phyloP scores from a whole-genome alignment of 75 land plant genomes.

The Gnetum montanum region DNA sequence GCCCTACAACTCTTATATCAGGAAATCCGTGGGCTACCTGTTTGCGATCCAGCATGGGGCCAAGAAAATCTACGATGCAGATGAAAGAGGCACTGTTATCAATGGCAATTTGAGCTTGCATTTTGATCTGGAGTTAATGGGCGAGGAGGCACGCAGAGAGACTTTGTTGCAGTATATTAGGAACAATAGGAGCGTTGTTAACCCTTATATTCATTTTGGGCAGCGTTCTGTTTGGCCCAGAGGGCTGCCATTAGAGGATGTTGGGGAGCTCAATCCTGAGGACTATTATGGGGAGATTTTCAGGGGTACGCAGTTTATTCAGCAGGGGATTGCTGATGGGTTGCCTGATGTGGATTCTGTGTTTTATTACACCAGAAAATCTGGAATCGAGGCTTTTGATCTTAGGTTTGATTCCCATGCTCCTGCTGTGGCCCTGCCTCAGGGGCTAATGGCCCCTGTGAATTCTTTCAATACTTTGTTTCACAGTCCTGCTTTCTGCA shows the following conservation, averaged over 20 bases:
- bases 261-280: conserved; percentile 58
- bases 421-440: conserved; percentile 82
- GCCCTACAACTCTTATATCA: conserved; percentile 57
- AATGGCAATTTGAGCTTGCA: conserved; percentile 46
- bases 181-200: conserved; percentile 62
- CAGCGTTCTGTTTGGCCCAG: conserved; percentile 98
- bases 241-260: conserved; percentile 75
- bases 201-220: conserved; percentile 95
- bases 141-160: conserved; percentile 48
- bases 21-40: conserved; percentile 81
- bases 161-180: conserved; percentile 59
- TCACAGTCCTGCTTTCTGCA: conserved; percentile 84
- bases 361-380: conserved; percentile 80
- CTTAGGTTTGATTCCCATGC: conserved; percentile 79
- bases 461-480: conserved; percentile 84
- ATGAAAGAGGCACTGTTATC: conserved; percentile 54
- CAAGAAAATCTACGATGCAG: conserved; percentile 74
- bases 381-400: conserved; percentile 61
- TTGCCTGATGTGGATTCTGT: conserved; percentile 94
- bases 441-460: conserved; percentile 83
- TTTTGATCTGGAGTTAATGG: conserved; percentile 71
- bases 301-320: conserved; percentile 86
- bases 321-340: conserved; percentile 93
- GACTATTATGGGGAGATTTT: conserved; percentile 74
- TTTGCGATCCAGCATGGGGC: conserved; percentile 97